phyloP scores from a whole-genome alignment of 179 eudicot species.

The Gypsophila paniculata region DNA sequence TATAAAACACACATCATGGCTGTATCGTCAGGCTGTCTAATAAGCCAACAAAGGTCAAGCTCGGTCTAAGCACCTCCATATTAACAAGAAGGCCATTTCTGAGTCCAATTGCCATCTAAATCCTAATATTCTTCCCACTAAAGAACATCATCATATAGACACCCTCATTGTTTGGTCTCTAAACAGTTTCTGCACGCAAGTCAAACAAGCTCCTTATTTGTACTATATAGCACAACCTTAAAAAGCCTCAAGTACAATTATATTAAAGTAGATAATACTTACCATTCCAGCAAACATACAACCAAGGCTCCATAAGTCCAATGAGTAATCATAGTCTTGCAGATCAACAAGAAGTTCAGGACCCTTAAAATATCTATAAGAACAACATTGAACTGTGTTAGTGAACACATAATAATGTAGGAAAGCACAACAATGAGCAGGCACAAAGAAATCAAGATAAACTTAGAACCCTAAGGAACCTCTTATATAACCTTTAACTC shows the following conservation, averaged over 20 bases:
- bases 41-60: background rate
- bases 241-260: background rate
- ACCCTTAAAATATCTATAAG: conserved; percentile 85
- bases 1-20: background rate
- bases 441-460: background rate
- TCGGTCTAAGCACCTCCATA: background rate
- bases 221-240: background rate
- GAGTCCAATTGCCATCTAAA: background rate
- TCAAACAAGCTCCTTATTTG: conserved; percentile 1
- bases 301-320: conserved; percentile 94
- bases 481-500: background rate
- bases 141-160: background rate
- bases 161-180: background rate
- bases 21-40: background rate
- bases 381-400: background rate
- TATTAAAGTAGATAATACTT: conserved; percentile 16
- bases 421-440: background rate
- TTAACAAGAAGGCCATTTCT: background rate
- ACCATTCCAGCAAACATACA: conserved; percentile 99
- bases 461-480: background rate
- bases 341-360: conserved; percentile 94
- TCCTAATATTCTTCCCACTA: background rate
- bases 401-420: background rate
- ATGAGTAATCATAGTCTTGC: conserved; percentile 93
- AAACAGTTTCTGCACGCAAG: background rate